Evolutionary conservation across 176 grass and related monocot species (phyloP).

Genomic region (barley (Hordeum vulgare)): DNA sequence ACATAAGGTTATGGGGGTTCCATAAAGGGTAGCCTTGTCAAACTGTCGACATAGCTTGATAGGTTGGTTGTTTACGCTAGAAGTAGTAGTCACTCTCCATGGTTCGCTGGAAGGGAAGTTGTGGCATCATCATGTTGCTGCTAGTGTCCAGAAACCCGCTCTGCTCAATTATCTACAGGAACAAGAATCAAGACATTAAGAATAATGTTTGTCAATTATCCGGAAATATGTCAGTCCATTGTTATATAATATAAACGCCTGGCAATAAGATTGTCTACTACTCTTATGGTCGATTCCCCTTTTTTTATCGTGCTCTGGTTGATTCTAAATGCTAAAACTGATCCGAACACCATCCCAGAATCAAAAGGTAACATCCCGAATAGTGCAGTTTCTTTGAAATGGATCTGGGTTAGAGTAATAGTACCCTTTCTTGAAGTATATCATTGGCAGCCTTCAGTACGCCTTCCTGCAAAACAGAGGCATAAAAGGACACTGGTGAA

Average conservation of each 20-base stretch:
- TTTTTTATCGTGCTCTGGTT: neutral
- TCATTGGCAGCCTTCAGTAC: slow-evolving; percentile 52
- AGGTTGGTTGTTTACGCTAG: neutral
- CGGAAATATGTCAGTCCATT: too few species aligned
- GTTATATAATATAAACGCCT: too few species aligned
- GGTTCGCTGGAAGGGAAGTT: slow-evolving; percentile 26
- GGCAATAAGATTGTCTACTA: too few species aligned
- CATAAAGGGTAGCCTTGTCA: neutral
- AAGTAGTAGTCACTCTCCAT: slow-evolving; percentile 18
- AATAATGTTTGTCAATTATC: neutral
- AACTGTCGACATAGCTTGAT: slow-evolving; percentile 11
- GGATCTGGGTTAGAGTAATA: neutral
- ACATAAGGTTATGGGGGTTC: neutral
- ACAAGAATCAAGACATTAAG: slow-evolving; percentile 8
- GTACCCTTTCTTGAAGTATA: slow-evolving; percentile 70
- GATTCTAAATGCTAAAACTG: neutral
- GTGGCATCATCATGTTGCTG: slow-evolving; percentile 15
- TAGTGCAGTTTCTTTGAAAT: neutral
- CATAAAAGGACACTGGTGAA: neutral
- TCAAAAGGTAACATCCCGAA: neutral
- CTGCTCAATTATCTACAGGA: slow-evolving; percentile 41
- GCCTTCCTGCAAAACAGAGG: slow-evolving; percentile 51
- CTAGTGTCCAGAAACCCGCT: slow-evolving; percentile 24
- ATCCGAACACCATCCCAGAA: neutral
- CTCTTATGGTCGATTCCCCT: neutral